A percentile compares a stretch with the other conserved stretches of the same genome.
phyloP scores from a whole-genome alignment of 495 filamentous ascomycete genomes.

The Echria macrotheca region DNA sequence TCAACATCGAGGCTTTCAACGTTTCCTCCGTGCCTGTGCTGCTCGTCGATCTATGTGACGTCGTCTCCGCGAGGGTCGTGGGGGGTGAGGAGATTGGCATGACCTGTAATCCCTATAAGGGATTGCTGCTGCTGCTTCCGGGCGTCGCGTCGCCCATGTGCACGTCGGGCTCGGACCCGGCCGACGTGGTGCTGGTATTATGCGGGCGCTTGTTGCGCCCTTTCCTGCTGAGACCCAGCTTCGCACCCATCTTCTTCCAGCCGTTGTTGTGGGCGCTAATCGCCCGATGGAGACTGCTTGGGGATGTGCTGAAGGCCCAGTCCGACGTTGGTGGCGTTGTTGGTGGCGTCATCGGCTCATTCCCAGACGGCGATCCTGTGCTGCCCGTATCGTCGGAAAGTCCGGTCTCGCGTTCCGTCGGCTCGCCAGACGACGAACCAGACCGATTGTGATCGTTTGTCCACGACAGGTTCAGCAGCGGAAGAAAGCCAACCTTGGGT shows the following conservation, averaged over 20 bases:
- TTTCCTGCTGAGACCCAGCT: slow-evolving; percentile 65
- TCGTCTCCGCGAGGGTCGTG: too few species aligned
- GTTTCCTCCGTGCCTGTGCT: too few species aligned
- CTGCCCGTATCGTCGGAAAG: slow-evolving; percentile 48
- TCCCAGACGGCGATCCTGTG: slow-evolving; percentile 43
- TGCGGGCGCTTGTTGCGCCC: slow-evolving; percentile 35
- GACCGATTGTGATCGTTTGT: slow-evolving; percentile 32
- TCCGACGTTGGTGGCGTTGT: slow-evolving; percentile 71
- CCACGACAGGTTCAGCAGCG: slow-evolving; percentile 38
- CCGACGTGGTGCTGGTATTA: slow-evolving; percentile 33
- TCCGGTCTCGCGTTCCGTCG: slow-evolving; percentile 29
- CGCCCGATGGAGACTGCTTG: slow-evolving; percentile 44
- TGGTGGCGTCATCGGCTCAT: slow-evolving; percentile 82
- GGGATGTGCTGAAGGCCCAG: slow-evolving; percentile 49
- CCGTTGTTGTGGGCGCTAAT: slow-evolving; percentile 50
- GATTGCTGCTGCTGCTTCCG: slow-evolving; percentile 28
- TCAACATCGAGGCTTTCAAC: too few species aligned
- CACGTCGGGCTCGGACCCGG: slow-evolving; percentile 21
- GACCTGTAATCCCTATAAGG: slow-evolving; percentile 52
- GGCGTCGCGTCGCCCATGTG: slow-evolving; percentile 24
- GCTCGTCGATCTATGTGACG: slow-evolving; percentile 10
- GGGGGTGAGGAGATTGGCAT: slow-evolving; percentile 40
- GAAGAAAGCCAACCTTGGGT: slow-evolving; percentile 39
- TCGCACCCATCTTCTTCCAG: slow-evolving; percentile 84
- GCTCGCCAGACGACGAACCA: slow-evolving; percentile 32